Evolutionary conservation across 164 flowering plant species (phyloP).

Genomic region (Piper longum): DNA sequence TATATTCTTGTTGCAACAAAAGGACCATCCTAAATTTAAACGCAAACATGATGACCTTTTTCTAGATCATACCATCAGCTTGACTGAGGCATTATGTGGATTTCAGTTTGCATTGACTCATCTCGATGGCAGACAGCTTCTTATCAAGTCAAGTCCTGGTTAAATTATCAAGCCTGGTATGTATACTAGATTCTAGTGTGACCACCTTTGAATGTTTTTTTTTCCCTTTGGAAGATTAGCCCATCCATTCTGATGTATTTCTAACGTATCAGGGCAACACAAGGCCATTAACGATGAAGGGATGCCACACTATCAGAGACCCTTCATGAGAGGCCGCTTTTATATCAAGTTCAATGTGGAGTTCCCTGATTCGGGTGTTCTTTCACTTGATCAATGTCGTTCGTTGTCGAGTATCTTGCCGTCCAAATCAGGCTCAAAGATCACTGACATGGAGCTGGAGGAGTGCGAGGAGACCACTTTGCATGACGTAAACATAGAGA

Average conservation of each 20-base stretch:
- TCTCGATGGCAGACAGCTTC: conserved; percentile 43
- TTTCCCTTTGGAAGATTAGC: neutral
- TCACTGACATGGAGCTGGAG: conserved; percentile 41
- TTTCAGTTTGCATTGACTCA: conserved; percentile 42
- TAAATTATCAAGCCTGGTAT: conserved; percentile 44
- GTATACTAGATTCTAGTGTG: neutral
- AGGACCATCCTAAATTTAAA: conserved; percentile 43
- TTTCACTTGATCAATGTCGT: conserved; percentile 33
- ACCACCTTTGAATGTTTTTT: neutral
- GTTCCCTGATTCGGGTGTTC: conserved; percentile 42
- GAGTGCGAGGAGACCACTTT: conserved; percentile 56
- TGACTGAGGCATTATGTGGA: conserved; percentile 49
- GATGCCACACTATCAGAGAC: conserved; percentile 50
- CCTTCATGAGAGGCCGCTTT: conserved; percentile 52
- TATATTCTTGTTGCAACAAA: conserved; percentile 36
- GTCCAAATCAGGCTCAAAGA: conserved; percentile 12
- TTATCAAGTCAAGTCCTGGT: conserved; percentile 44
- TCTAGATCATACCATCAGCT: conserved; percentile 31
- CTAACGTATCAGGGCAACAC: conserved; percentile 23
- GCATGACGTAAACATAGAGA: conserved; percentile 52
- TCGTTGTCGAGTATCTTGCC: conserved; percentile 30
- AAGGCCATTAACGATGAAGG: conserved; percentile 67
- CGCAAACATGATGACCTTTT: conserved; percentile 33
- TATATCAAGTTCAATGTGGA: conserved; percentile 47
- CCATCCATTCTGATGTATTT: neutral